phyloP scores from a whole-genome alignment of 768 basidiomycete species.

The Phallus indusiatus region DNA sequence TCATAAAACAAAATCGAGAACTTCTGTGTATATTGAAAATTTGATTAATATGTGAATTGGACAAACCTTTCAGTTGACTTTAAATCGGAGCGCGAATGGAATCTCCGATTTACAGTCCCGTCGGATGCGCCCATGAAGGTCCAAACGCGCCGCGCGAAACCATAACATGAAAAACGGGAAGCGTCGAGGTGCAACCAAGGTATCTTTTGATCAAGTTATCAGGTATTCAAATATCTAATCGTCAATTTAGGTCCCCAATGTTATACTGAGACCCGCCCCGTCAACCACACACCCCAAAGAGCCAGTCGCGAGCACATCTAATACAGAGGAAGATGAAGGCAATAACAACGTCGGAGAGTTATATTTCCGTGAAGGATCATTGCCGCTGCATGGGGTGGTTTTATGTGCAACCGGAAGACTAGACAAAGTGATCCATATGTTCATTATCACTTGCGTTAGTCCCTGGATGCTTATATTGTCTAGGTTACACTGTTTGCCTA shows the following conservation, averaged over 20 bases:
- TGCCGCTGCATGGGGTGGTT: conserved; percentile 56
- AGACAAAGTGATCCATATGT: conserved; percentile 53
- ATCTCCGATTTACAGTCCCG: not conserved
- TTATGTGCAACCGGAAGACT: conserved; percentile 70
- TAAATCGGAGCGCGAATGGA: too few relatives aligned
- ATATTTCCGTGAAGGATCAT: conserved; percentile 26
- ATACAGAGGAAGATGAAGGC: not conserved
- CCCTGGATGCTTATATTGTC: not conserved
- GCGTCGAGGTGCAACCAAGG: conserved; percentile 4
- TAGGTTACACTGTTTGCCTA: conserved; percentile 67
- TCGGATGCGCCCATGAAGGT: not conserved
- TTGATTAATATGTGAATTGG: too few relatives aligned
- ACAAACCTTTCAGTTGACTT: too few relatives aligned
- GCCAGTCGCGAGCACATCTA: not conserved
- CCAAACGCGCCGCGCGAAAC: conserved; percentile 2
- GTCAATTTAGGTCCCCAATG: conserved; percentile 59
- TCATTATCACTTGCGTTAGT: not conserved
- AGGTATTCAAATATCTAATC: not conserved
- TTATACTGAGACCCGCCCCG: conserved; percentile 65
- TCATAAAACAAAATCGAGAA: too few relatives aligned
- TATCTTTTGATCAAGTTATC: not conserved
- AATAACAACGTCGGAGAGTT: not conserved
- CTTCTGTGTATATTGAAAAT: too few relatives aligned
- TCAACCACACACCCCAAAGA: not conserved
- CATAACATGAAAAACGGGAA: conserved; percentile 4